phyloP scores from a whole-genome alignment of 257 asterid species.

The Anisodus acutangulus region DNA sequence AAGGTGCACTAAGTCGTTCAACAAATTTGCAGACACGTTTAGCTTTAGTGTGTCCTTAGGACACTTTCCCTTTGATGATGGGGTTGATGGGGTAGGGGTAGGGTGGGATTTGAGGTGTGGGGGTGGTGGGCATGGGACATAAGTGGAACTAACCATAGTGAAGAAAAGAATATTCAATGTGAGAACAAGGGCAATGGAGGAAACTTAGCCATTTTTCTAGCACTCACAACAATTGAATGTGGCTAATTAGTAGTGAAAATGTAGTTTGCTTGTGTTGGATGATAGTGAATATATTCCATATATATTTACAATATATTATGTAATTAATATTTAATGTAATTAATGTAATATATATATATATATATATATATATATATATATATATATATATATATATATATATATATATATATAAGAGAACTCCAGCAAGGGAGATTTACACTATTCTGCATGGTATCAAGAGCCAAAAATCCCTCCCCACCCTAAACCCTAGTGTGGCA shows the following conservation, averaged over 20 bases:
- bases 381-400: no score
- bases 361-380: no score
- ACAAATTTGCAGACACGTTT: conserved; percentile 23
- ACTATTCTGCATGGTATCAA: no score
- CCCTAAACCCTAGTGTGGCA: no score
- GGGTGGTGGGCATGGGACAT: conserved; percentile 27
- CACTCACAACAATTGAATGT: neutral
- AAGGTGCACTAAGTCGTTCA: conserved; percentile 21
- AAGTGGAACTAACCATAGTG: conserved; percentile 32
- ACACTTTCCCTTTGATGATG: neutral
- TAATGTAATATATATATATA: no score
- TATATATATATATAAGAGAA: no score
- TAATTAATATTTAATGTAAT: no score
- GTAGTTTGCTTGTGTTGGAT: neutral
- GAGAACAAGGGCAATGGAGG: conserved; percentile 32
- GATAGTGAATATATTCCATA: no score
- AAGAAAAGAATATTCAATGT: conserved; percentile 36
- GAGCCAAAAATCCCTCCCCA: no score
- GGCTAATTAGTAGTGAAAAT: neutral
- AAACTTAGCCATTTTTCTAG: conserved; percentile 6
- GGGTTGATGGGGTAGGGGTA: neutral
- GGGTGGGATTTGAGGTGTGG: neutral
- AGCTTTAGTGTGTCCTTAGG: conserved; percentile 29
- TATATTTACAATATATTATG: no score
- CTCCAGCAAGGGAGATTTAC: no score